These are phyloP conservation scores for Colletotrichum limetticola DNA, from an alignment of 2,329 filamentous ascomycete genomes.

Conservation along the genomic window DNA sequence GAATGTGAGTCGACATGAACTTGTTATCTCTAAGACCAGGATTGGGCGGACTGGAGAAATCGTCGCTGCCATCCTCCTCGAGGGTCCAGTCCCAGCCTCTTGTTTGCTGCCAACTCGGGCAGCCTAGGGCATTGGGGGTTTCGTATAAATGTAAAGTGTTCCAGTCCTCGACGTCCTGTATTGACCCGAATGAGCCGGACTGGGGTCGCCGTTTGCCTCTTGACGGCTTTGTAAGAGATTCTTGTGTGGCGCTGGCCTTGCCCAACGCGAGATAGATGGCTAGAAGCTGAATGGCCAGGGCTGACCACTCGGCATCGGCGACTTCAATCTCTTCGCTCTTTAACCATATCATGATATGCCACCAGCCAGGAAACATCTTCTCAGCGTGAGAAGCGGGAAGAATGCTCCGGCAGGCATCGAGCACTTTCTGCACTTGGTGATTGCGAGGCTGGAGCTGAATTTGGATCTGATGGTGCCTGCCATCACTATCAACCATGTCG, in stretches of 20 bases:
- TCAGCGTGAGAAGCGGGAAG: conserved; percentile 68
- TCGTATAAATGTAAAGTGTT: conserved; percentile 58
- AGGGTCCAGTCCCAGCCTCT: conserved; percentile 78
- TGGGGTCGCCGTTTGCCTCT: conserved; percentile 45
- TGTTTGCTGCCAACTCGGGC: conserved; percentile 68
- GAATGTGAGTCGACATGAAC: conserved; percentile 64
- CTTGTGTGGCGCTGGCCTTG: conserved; percentile 44
- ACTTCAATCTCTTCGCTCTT: conserved; percentile 56
- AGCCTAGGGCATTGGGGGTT: conserved; percentile 58
- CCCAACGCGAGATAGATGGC: conserved; percentile 71
- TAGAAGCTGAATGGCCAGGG: conserved; percentile 71
- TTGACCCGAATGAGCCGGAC: conserved; percentile 49
- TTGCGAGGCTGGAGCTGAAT: conserved; percentile 75
- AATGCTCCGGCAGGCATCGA: conserved; percentile 72
- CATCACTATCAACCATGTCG: conserved; percentile 73
- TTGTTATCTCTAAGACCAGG: conserved; percentile 41
- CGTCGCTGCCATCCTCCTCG: conserved; percentile 59
- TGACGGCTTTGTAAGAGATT: not conserved
- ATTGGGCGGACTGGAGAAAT: conserved; percentile 42
- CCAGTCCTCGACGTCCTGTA: conserved; percentile 56
- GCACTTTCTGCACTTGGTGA: conserved; percentile 68
- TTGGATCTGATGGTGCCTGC: conserved; percentile 72
- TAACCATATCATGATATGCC: conserved; percentile 79
- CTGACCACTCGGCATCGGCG: conserved; percentile 75
- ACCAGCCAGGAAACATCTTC: conserved; percentile 76